These are phyloP conservation scores for Mycena venus DNA, from an alignment of 768 basidiomycete species.

Conservation along the genomic window DNA sequence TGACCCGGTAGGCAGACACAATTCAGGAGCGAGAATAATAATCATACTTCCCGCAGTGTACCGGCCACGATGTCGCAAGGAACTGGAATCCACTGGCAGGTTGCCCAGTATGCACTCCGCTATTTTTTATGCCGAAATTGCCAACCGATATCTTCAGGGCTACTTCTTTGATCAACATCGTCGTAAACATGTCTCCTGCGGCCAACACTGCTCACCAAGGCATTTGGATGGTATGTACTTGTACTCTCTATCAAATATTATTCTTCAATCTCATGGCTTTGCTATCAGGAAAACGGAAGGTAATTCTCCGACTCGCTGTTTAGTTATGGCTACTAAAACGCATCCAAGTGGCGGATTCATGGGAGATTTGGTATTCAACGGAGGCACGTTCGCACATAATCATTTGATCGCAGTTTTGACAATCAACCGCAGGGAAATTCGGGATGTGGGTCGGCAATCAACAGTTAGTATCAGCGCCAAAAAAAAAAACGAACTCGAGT, in stretches of 20 bases:
- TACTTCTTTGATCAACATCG: slow-evolving; percentile 81
- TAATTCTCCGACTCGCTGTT: slow-evolving; percentile 41
- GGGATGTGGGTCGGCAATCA: slow-evolving; percentile 88
- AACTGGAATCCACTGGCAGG: slow-evolving; percentile 88
- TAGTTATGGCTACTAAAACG: background rate
- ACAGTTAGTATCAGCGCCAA: slow-evolving; percentile 65
- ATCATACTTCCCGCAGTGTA: slow-evolving; percentile 44
- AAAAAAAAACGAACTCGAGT: background rate
- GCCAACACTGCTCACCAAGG: slow-evolving; percentile 79
- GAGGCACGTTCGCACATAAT: slow-evolving; percentile 54
- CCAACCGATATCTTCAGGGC: slow-evolving; percentile 47
- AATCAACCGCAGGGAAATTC: slow-evolving; percentile 62
- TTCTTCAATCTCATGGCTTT: background rate
- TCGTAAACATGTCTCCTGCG: slow-evolving; percentile 79
- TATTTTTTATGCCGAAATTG: background rate
- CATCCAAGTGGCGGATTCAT: slow-evolving; percentile 62
- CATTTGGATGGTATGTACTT: no score
- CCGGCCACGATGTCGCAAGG: slow-evolving; percentile 60
- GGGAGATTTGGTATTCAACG: slow-evolving; percentile 67
- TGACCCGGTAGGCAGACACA: slow-evolving; percentile 56
- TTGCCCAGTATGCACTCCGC: slow-evolving; percentile 53
- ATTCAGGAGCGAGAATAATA: slow-evolving; percentile 33
- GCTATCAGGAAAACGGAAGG: slow-evolving; percentile 75
- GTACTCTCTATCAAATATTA: background rate
- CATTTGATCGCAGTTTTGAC: background rate